These are phyloP conservation scores for Suhomyces canberraensis DNA, from an alignment of 805 yeast species.

Conservation along the genomic window DNA sequence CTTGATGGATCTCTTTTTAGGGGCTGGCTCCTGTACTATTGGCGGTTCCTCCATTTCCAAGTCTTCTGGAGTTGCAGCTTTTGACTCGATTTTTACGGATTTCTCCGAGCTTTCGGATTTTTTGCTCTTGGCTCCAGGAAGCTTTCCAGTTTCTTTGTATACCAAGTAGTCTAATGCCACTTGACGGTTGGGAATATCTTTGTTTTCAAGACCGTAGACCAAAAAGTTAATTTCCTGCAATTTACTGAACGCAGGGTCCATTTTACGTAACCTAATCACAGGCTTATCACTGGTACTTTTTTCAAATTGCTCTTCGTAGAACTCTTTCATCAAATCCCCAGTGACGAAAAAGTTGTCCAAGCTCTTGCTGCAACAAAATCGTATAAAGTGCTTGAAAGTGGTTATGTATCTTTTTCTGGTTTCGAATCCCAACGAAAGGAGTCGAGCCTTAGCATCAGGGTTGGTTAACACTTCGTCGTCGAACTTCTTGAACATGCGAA, in stretches of 20 bases:
- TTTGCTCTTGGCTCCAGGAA: background rate
- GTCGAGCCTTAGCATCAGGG: conserved; percentile 13
- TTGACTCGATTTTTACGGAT: background rate
- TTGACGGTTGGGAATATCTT: conserved; percentile 13
- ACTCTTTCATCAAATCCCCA: conserved; percentile 14
- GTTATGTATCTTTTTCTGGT: conserved; percentile 16
- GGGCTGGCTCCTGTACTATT: background rate
- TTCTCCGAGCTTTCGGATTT: background rate
- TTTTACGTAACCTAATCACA: conserved; percentile 13
- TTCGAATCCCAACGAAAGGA: conserved; percentile 12
- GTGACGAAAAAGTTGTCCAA: conserved; percentile 12
- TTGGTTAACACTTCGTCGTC: conserved; percentile 14
- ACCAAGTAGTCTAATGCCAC: conserved; percentile 13
- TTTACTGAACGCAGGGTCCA: conserved; percentile 16
- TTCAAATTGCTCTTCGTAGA: conserved; percentile 12
- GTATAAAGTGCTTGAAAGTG: conserved; percentile 14
- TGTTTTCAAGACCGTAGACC: conserved; percentile 11
- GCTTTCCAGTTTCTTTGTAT: conserved; percentile 9
- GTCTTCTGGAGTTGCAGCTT: background rate
- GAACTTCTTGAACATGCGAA: conserved; percentile 14
- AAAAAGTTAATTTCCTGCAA: conserved; percentile 14
- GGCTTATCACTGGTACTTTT: conserved; percentile 13
- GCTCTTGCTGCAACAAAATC: conserved; percentile 13
- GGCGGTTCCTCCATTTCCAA: background rate
- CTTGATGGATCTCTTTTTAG: background rate